Conservation (phyloP, 2,329 filamentous ascomycete genomes). For the Pochonia chlamydosporia region DNA sequence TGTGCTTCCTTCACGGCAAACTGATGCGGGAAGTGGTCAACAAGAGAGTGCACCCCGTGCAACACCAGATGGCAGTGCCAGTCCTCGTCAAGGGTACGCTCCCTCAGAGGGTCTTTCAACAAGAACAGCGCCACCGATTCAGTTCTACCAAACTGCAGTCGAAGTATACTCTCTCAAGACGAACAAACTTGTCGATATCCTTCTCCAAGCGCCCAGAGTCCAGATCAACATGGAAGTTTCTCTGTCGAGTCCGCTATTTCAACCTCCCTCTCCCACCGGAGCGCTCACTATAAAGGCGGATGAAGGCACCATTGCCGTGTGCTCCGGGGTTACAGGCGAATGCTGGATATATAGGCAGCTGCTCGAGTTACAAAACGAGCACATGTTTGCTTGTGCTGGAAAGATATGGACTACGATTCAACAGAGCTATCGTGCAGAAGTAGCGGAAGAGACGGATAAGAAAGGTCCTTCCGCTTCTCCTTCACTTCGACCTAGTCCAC, state of each 20-base stretch:
- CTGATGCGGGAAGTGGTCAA: slow-evolving; percentile 27
- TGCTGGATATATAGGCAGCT: slow-evolving; percentile 68
- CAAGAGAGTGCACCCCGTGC: slow-evolving; percentile 28
- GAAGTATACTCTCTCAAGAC: slow-evolving; percentile 82
- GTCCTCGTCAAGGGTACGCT: slow-evolving; percentile 33
- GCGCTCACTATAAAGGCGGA: slow-evolving; percentile 70
- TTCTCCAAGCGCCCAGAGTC: slow-evolving; percentile 65
- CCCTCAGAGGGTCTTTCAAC: slow-evolving; percentile 30
- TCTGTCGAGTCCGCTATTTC: slow-evolving; percentile 57
- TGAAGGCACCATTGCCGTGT: slow-evolving; percentile 64
- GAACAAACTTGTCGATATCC: slow-evolving; percentile 63
- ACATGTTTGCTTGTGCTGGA: slow-evolving; percentile 61
- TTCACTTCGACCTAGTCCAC: slow-evolving; percentile 37
- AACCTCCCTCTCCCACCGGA: slow-evolving; percentile 64
- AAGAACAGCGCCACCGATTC: slow-evolving; percentile 35
- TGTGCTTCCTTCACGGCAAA: slow-evolving; percentile 39
- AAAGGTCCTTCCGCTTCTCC: slow-evolving; percentile 24
- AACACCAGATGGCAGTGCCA: slow-evolving; percentile 36
- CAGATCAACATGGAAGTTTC: slow-evolving; percentile 49
- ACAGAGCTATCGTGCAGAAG: slow-evolving; percentile 44
- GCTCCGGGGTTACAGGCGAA: slow-evolving; percentile 80
- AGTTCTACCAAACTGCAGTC: slow-evolving; percentile 77
- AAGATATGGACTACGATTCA: slow-evolving; percentile 92
- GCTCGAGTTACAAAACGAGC: slow-evolving; percentile 33
- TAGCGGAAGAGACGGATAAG: slow-evolving; percentile 40